Evolutionary conservation across 176 grass and related monocot genomes (phyloP).

Genomic region (Hyparrhenia diplandra): DNA sequence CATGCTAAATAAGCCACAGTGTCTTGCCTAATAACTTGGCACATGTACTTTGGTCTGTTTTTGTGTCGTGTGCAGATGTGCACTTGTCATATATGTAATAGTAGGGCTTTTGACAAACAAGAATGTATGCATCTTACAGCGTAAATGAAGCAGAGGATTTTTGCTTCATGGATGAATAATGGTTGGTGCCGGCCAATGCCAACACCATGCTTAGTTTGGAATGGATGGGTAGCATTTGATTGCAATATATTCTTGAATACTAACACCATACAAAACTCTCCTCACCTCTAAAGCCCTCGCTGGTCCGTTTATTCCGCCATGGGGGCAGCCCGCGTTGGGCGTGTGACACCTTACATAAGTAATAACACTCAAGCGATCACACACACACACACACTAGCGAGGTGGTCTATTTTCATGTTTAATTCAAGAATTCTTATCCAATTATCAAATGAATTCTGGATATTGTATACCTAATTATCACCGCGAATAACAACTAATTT

Average conservation of each 20-base stretch:
- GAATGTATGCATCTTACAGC: not conserved
- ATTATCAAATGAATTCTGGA: not conserved
- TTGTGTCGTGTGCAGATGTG: not conserved
- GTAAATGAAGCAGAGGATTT: not conserved
- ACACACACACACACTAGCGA: not conserved
- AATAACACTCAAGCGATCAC: not conserved
- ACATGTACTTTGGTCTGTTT: not conserved
- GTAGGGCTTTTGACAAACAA: not conserved
- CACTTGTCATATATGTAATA: not conserved
- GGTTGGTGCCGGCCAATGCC: not conserved
- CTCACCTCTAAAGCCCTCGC: too few species aligned
- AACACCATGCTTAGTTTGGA: too few species aligned
- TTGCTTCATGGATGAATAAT: not conserved
- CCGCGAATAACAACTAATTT: too few species aligned
- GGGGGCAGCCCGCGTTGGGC: too few species aligned
- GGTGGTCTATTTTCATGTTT: not conserved
- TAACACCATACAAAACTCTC: too few species aligned
- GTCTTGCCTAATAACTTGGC: too few species aligned
- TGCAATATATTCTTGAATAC: too few species aligned
- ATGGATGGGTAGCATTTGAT: too few species aligned
- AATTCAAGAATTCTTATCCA: not conserved
- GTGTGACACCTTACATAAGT: not conserved
- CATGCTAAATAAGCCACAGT: not conserved
- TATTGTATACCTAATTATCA: not conserved
- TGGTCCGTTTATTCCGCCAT: too few species aligned